Base-by-base conservation (phyloP, 768 basidiomycete genomes). In the Psilocybe azurescens region DNA sequence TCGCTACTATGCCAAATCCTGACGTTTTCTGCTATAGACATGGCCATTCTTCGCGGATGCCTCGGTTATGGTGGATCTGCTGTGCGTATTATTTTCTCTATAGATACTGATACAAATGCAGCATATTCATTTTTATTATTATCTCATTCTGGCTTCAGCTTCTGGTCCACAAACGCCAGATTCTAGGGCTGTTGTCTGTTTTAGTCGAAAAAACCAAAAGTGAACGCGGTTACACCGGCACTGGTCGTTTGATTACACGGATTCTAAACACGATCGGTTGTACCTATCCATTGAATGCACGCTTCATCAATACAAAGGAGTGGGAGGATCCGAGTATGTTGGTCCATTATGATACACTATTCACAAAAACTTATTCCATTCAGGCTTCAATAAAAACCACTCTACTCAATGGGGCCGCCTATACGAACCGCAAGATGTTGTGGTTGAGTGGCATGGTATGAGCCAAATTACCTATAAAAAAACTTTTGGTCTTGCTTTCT, bases 381-480 rank as follows among this genome's bases (percentile, higher is more conserved):
- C 66, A 91, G 89, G 81, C 59, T 91, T 92, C 68, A 80, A 89
- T 68, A 78, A 77, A 46, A 79, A 81, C 50, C 89, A 91, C 65
- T 86, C 83, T 62, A 75, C 79, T 10, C 82, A 86, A 49, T 97
- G 96, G 96, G 96, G 95, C 7, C 84, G 83, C 53, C 75, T 92
- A 32, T 93, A 90, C 74, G 86, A 91, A 59, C 78, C 89, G 3
- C 81, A 89, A 67, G 93, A 97, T 58, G 89, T 95, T 53, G 82
- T 86, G 59, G 83, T 95, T 38, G 88, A 93, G 61, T 99, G 96
- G 96, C 95, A 97, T 72, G 85, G 91, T 91, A 69, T 50, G 81
- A n/a, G 8, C 67, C 28, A 38, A 20, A 18, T 11, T 24, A 24
- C 24, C n/a, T 55, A 8, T 47, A 44, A 5, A 57, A 24, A 24